A percentile compares a stretch with the other conserved stretches of the same genome.
Evolutionary conservation across 495 filamentous ascomycete genomes (phyloP).

Genomic region (Penicillium parvum): DNA sequence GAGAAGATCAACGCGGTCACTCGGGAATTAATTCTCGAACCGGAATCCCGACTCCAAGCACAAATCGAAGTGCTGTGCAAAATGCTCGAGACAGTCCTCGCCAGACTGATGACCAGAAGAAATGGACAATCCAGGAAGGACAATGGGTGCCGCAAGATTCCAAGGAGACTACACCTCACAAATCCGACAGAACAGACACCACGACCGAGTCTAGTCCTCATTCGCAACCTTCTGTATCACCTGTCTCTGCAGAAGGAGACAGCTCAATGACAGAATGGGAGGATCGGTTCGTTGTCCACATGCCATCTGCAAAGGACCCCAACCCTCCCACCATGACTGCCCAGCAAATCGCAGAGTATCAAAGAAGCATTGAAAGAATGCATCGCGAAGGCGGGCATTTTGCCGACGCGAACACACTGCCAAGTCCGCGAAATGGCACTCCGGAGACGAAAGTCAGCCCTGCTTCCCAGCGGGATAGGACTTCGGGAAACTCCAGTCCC

Average conservation of each 20-base stretch:
- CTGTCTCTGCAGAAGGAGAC: constrained; percentile 30
- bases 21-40: constrained; percentile 27
- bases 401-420: constrained; percentile 30
- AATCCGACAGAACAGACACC: constrained; percentile 18
- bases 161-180: constrained; percentile 15
- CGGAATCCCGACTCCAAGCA: constrained; percentile 24
- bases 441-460: constrained; percentile 18
- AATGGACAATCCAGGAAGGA: constrained; percentile 24
- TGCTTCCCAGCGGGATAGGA: constrained; percentile 6
- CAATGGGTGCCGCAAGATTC: constrained; percentile 19
- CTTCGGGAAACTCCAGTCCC: not conserved
- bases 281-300: constrained; percentile 45
- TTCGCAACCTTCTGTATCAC: constrained; percentile 33
- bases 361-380: constrained; percentile 35
- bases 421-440: constrained; percentile 30
- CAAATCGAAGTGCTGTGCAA: constrained; percentile 10
- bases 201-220: constrained; percentile 27
- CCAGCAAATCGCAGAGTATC: constrained; percentile 39
- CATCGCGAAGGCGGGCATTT: constrained; percentile 26
- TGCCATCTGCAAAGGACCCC: constrained; percentile 43
- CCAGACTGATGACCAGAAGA: constrained; percentile 15
- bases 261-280: constrained; percentile 38
- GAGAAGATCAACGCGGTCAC: constrained; percentile 15
- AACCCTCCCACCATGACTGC: constrained; percentile 40
- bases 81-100: constrained; percentile 4